A percentile compares a stretch with the other conserved stretches of the same genome.
Evolutionary conservation across 495 filamentous ascomycete species (phyloP).

Genomic region (Penicillium malachiteum): DNA sequence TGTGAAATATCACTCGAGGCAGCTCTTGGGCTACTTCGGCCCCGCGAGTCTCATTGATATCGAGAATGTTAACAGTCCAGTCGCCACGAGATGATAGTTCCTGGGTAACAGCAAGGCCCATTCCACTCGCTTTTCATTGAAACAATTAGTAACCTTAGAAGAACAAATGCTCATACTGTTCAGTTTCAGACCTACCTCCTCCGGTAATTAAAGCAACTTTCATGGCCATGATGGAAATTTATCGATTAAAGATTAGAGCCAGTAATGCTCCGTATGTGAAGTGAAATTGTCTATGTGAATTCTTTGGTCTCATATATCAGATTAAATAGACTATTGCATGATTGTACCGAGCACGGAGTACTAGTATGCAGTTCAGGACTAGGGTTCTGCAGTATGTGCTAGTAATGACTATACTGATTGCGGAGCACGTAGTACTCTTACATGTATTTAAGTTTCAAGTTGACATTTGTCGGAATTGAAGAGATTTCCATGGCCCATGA

Average conservation of each 20-base stretch:
- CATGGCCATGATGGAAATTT: neutral
- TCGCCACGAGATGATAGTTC: conserved; percentile 8
- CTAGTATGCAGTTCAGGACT: too few species aligned
- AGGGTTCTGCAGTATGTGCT: too few species aligned
- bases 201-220: conserved; percentile 25
- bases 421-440: too few species aligned
- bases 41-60: conserved; percentile 16
- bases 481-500: too few species aligned
- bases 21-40: conserved; percentile 3
- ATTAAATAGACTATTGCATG: too few species aligned
- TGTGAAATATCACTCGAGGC: conserved; percentile 8
- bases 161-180: neutral
- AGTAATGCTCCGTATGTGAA: neutral
- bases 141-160: neutral
- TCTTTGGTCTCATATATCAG: too few species aligned
- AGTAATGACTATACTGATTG: too few species aligned
- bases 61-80: conserved; percentile 16
- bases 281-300: too few species aligned
- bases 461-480: too few species aligned
- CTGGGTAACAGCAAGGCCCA: conserved; percentile 15
- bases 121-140: conserved; percentile 13
- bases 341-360: too few species aligned
- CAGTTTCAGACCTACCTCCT: conserved; percentile 12
- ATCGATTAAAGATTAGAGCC: neutral
- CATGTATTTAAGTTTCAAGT: too few species aligned